A percentile compares a stretch with the other conserved stretches of the same genome.
Evolutionary conservation across 352 stramenopile species (phyloP).

Genomic region (Paralagenidium karlingii): DNA sequence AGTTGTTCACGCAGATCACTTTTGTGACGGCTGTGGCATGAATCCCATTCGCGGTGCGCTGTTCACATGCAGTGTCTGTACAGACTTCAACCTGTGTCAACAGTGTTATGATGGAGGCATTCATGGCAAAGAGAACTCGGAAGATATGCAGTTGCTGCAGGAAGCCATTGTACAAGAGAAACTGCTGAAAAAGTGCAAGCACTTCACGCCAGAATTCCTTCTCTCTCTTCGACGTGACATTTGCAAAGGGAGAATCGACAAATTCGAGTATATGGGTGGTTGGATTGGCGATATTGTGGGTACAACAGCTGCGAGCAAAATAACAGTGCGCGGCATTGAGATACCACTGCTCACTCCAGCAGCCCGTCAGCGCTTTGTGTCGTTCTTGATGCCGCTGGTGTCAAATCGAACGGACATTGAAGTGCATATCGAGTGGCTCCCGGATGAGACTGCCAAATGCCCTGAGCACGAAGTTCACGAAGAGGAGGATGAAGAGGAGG

Average conservation of each 20-base stretch:
- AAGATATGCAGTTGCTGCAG: conserved; percentile 49
- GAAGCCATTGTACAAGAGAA: conserved; percentile 62
- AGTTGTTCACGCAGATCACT: conserved; percentile 41
- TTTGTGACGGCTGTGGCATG: conserved; percentile 63
- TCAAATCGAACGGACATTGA: conserved; percentile 75
- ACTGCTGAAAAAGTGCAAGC: conserved; percentile 61
- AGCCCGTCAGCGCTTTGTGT: conserved; percentile 57
- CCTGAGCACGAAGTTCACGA: conserved; percentile 16
- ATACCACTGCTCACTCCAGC: conserved; percentile 41
- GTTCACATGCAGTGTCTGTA: conserved; percentile 59
- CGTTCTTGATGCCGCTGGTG: conserved; percentile 63
- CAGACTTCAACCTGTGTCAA: conserved; percentile 54
- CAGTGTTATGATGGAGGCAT: conserved; percentile 60
- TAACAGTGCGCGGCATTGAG: conserved; percentile 69
- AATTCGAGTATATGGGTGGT: conserved; percentile 70
- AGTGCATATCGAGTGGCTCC: conserved; percentile 74
- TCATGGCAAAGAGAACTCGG: conserved; percentile 62
- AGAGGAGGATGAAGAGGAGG: no score
- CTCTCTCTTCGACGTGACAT: conserved; percentile 60
- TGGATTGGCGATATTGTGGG: conserved; percentile 76
- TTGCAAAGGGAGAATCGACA: conserved; percentile 65
- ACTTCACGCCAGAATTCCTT: conserved; percentile 61
- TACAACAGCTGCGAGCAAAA: conserved; percentile 48
- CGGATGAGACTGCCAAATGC: conserved; percentile 27
- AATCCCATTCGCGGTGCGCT: conserved; percentile 47